Conservation (phyloP, 2,329 filamentous ascomycete species). For the Cephalotrichum gorgonifer region DNA sequence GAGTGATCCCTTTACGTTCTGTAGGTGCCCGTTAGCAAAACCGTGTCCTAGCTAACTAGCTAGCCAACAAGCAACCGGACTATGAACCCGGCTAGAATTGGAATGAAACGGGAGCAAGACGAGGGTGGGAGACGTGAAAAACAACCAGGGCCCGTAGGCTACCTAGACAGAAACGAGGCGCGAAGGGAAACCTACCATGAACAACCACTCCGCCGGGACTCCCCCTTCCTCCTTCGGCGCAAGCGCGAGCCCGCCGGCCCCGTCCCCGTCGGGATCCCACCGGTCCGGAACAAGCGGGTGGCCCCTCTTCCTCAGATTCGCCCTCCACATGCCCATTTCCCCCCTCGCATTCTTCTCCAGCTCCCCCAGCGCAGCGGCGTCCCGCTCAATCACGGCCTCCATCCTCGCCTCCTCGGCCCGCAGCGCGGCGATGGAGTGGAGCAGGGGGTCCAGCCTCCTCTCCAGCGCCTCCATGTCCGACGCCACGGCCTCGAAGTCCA, state of each 20-base stretch:
- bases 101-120: too few relatives aligned
- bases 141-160: too few relatives aligned
- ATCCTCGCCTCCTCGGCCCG: slow-evolving; percentile 45
- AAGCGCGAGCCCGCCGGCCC: slow-evolving; percentile 23
- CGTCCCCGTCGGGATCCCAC: slow-evolving; percentile 2
- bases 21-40: background rate
- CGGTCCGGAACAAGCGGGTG: slow-evolving; percentile 6
- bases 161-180: background rate
- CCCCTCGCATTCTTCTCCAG: slow-evolving; percentile 47
- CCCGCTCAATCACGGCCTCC: slow-evolving; percentile 40
- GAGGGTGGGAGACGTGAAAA: background rate
- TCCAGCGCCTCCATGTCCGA: slow-evolving; percentile 48
- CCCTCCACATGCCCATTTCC: slow-evolving; percentile 39
- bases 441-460: slow-evolving; percentile 46
- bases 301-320: slow-evolving; percentile 34
- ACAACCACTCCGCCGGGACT: slow-evolving; percentile 11
- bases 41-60: too few relatives aligned
- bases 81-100: background rate
- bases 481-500: slow-evolving; percentile 56
- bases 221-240: slow-evolving; percentile 25
- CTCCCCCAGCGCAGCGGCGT: slow-evolving; percentile 37
- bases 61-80: too few relatives aligned
- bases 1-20: slow-evolving; percentile 19
- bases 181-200: slow-evolving; percentile 16
- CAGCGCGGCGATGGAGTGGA: slow-evolving; percentile 54